phyloP scores from a whole-genome alignment of 768 basidiomycete species.

The Boletus subparvulus region DNA sequence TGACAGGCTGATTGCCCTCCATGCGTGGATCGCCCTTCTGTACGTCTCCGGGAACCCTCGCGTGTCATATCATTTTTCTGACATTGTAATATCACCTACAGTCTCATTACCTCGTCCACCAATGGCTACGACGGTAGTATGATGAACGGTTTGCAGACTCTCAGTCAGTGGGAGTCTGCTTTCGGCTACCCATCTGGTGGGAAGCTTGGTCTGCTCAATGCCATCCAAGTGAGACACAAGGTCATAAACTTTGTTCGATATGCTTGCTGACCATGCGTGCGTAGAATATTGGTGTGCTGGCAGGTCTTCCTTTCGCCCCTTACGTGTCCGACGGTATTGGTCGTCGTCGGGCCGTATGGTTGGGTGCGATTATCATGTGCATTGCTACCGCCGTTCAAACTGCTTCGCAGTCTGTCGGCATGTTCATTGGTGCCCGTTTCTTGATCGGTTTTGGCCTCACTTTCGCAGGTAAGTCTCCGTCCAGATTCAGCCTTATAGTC shows the following conservation, averaged over 20 bases:
- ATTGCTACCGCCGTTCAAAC: slow-evolving; percentile 68
- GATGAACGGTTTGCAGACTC: slow-evolving; percentile 78
- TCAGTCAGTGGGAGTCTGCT: slow-evolving; percentile 59
- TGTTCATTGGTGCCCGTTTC: slow-evolving; percentile 83
- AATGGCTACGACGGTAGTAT: slow-evolving; percentile 77
- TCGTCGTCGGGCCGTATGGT: slow-evolving; percentile 60
- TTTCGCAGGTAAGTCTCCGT: slow-evolving; percentile 51
- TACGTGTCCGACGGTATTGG: slow-evolving; percentile 73
- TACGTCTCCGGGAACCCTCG: slow-evolving; percentile 28
- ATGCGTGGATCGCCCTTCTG: slow-evolving; percentile 71
- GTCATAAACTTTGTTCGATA: neutral
- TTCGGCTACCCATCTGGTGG: slow-evolving; percentile 59
- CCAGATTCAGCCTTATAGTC: neutral
- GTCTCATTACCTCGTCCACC: slow-evolving; percentile 73
- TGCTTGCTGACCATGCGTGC: neutral
- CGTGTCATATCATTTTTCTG: neutral
- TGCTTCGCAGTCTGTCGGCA: slow-evolving; percentile 65
- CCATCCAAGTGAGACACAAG: slow-evolving; percentile 56
- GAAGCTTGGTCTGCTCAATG: slow-evolving; percentile 67
- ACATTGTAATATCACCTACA: slow-evolving; percentile 20
- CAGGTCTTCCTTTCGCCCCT: slow-evolving; percentile 68
- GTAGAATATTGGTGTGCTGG: slow-evolving; percentile 69
- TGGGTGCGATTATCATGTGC: slow-evolving; percentile 73
- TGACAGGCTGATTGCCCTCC: slow-evolving; percentile 55
- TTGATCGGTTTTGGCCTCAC: slow-evolving; percentile 76